Evolutionary conservation across 768 basidiomycete species (phyloP), one percentile per base, ranked within the genome.

Genomic region (Tephrocybe sp.): DNA sequence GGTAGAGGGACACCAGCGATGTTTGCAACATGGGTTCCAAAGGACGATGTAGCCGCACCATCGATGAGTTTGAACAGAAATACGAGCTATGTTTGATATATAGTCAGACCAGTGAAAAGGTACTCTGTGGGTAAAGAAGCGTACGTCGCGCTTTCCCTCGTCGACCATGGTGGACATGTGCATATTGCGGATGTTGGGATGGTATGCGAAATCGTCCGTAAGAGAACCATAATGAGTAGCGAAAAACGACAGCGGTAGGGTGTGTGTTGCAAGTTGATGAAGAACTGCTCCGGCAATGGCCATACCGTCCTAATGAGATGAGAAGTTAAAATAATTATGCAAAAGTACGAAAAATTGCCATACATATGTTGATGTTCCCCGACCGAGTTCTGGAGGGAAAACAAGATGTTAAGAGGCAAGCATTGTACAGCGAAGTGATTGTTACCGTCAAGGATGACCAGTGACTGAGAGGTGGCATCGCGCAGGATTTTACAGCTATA

Each of bases 171-270:
- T 97, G 16, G 87, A 78, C 97, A 99, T 97, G 67, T 97, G 85
- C 87, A 95, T 95, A 47, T 86, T 90, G 48, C 91, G 77, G 57
- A 98, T 89, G 60, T 94, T 97, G 1, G 91, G 88, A 61, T 94
- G 91, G 58, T 92, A 91, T 2, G 79, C 78, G 64, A 88, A 97
- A 63, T 98, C 95, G 58, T 97, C 91, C 7, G 95, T 97, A 36
- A 98, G 75, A 1, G 93, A 90, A 3, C 93, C 93, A 57, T 98
- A 99, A 67, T 99, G 97, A 0, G 97, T 99, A 29, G 97, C 95
- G 60, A 99, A 99, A 74, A 97, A 97, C 1, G 91, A 87, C 22
- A 98, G 70, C 10, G 94, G 86, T 4, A 97, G 72, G 0, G 91
- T 94, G 59, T 91, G 91, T 0, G 94, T 97, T 1, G 97, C 92